Evolutionary conservation across 345 rosid species (phyloP).

Genomic region (Moringa oleifera): DNA sequence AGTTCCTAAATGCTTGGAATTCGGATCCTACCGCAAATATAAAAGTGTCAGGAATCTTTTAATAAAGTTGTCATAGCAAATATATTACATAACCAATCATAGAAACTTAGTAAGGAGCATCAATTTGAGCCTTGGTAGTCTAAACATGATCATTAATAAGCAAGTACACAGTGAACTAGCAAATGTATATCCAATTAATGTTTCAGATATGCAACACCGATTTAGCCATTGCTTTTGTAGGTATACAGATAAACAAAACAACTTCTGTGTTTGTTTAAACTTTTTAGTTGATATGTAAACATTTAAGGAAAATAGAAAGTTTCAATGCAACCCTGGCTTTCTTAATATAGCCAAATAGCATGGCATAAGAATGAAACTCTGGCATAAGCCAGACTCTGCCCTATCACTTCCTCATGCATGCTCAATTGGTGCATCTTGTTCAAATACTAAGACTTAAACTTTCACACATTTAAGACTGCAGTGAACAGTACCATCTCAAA

Average conservation of each 20-base stretch:
- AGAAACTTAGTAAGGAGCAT: not conserved
- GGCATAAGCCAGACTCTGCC: not conserved
- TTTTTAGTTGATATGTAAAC: too few species aligned
- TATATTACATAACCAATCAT: not conserved
- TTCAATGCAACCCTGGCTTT: not conserved
- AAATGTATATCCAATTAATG: not conserved
- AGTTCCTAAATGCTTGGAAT: slow-evolving; percentile 91
- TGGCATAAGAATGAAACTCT: not conserved
- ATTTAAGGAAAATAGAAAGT: too few species aligned
- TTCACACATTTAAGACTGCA: not conserved
- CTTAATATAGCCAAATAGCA: not conserved
- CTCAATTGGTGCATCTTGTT: not conserved
- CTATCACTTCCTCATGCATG: not conserved
- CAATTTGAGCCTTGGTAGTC: not conserved
- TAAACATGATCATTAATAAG: not conserved
- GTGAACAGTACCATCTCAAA: not conserved
- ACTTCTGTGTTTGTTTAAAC: not conserved
- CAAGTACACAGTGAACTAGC: not conserved
- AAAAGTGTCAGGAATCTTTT: not conserved
- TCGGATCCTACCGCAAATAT: slow-evolving; percentile 66
- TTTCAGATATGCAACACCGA: not conserved
- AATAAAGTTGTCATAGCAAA: not conserved
- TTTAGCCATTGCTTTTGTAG: too few species aligned
- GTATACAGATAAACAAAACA: too few species aligned
- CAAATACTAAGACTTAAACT: not conserved